Conservation (phyloP, 2,329 filamentous ascomycete species). For the Niveomyces coronatus region DNA sequence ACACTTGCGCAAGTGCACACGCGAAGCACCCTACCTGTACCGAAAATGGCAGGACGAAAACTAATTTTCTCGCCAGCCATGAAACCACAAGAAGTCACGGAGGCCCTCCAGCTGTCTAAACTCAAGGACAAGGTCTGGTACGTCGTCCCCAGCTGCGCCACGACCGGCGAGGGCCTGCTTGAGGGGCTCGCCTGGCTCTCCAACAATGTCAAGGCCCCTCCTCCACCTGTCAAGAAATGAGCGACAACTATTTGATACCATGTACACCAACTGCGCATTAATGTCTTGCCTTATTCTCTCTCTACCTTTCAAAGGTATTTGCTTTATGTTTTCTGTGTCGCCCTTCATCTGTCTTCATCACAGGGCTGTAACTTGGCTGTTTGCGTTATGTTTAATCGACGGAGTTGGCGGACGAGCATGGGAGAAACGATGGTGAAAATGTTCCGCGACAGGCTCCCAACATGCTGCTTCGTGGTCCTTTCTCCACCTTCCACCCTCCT, state of each 20-base stretch:
- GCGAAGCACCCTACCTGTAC: neutral
- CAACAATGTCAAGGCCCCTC: constrained; percentile 66
- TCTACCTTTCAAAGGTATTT: neutral
- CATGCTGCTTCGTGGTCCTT: too few relatives aligned
- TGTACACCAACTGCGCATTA: constrained; percentile 8
- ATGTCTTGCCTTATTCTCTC: constrained; percentile 9
- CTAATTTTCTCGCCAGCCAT: constrained; percentile 48
- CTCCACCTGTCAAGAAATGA: constrained; percentile 45
- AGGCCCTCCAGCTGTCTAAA: constrained; percentile 63
- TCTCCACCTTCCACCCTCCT: too few relatives aligned
- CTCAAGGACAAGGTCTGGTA: constrained; percentile 80
- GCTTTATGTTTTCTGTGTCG: neutral
- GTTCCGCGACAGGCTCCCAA: too few relatives aligned
- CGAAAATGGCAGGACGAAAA: too few relatives aligned
- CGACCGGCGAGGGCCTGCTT: constrained; percentile 68
- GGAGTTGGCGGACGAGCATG: too few relatives aligned
- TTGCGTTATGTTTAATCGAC: too few relatives aligned
- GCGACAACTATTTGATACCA: constrained; percentile 4
- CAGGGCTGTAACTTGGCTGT: neutral
- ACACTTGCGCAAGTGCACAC: neutral
- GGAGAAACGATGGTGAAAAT: too few relatives aligned
- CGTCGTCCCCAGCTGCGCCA: constrained; percentile 74
- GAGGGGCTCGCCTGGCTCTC: constrained; percentile 77
- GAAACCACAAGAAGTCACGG: constrained; percentile 70
- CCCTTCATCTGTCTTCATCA: constrained; percentile 6